A percentile compares a stretch with the other conserved stretches of the same genome.
These are phyloP conservation scores for Tulasnella sp. DNA, from an alignment of 768 basidiomycete species.

Conservation along the genomic window DNA sequence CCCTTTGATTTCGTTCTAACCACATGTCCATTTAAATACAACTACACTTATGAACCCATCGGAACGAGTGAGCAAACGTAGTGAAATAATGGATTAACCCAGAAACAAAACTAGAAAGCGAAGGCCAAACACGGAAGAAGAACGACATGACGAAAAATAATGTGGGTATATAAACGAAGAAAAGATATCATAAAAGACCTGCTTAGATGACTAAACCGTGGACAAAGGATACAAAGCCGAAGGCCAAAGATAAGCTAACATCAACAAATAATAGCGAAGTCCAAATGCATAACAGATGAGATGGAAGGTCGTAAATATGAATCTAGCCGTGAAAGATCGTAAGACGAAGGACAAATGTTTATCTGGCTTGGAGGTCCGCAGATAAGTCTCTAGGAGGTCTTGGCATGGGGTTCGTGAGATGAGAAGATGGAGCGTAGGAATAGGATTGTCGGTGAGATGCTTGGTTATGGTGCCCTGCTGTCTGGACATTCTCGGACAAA, in stretches of 20 bases:
- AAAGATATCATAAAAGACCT: background rate
- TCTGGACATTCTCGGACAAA: background rate
- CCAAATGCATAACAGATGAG: too few relatives aligned
- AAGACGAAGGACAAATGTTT: too few relatives aligned
- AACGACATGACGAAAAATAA: background rate
- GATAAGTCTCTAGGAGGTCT: slow-evolving; percentile 12
- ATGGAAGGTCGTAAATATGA: too few relatives aligned
- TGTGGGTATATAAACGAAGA: background rate
- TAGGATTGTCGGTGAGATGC: slow-evolving; percentile 1
- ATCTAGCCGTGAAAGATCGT: too few relatives aligned
- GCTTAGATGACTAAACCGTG: slow-evolving; percentile 1
- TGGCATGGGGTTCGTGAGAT: slow-evolving; percentile 8
- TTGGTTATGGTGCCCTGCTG: background rate
- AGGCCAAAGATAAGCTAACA: background rate
- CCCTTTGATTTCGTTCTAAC: too few relatives aligned
- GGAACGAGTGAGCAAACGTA: too few relatives aligned
- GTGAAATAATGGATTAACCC: too few relatives aligned
- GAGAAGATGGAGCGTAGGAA: slow-evolving; percentile 5
- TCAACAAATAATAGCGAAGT: slow-evolving; percentile 1
- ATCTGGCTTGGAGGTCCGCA: slow-evolving; percentile 6
- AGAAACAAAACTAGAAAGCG: background rate
- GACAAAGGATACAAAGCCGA: slow-evolving; percentile 1
- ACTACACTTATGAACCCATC: too few relatives aligned
- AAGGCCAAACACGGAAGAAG: background rate
- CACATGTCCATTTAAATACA: too few relatives aligned